A percentile compares a stretch with the other conserved stretches of the same genome.
These are phyloP conservation scores for Yamadazyma pseudoaaseri DNA, from an alignment of 1,139 yeast genomes.

Conservation along the genomic window DNA sequence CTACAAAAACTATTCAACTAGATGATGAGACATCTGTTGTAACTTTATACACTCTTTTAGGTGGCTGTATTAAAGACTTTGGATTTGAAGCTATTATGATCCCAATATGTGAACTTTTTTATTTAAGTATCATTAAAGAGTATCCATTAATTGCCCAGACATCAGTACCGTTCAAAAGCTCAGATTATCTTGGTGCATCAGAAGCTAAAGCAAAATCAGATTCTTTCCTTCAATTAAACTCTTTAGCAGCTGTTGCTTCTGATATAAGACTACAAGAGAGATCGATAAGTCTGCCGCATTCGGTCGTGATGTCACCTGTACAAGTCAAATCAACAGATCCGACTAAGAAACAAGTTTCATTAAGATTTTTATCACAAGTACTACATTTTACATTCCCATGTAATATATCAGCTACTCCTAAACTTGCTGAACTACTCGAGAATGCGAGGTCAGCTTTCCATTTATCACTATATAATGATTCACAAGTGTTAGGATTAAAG, in stretches of 20 bases:
- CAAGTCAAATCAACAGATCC: neutral
- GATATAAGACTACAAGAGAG: slow-evolving; percentile 24
- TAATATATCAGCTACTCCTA: slow-evolving; percentile 62
- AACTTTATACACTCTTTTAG: slow-evolving; percentile 58
- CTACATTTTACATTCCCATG: slow-evolving; percentile 63
- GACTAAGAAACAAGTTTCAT: slow-evolving; percentile 22
- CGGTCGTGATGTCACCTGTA: slow-evolving; percentile 7
- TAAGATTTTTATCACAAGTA: slow-evolving; percentile 41
- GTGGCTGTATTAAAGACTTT: slow-evolving; percentile 73
- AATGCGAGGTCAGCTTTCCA: slow-evolving; percentile 71
- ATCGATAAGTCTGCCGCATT: slow-evolving; percentile 5
- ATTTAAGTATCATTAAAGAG: slow-evolving; percentile 58
- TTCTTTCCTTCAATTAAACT: slow-evolving; percentile 23
- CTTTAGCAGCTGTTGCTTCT: slow-evolving; percentile 43
- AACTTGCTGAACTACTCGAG: slow-evolving; percentile 64
- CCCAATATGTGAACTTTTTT: slow-evolving; percentile 67
- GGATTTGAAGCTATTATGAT: slow-evolving; percentile 68
- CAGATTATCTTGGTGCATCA: slow-evolving; percentile 9
- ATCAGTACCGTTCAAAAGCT: slow-evolving; percentile 28
- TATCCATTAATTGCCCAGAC: slow-evolving; percentile 58
- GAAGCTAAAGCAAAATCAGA: slow-evolving; percentile 11
- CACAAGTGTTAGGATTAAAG: slow-evolving; percentile 20
- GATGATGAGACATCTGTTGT: slow-evolving; percentile 49
- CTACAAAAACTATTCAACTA: slow-evolving; percentile 21
- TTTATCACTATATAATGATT: slow-evolving; percentile 24